Percentiles rank a stretch among this genome's conserved stretches.
Evolutionary conservation across 2,329 filamentous ascomycete species (phyloP).

Genomic region (Pseudogymnoascus sp.): DNA sequence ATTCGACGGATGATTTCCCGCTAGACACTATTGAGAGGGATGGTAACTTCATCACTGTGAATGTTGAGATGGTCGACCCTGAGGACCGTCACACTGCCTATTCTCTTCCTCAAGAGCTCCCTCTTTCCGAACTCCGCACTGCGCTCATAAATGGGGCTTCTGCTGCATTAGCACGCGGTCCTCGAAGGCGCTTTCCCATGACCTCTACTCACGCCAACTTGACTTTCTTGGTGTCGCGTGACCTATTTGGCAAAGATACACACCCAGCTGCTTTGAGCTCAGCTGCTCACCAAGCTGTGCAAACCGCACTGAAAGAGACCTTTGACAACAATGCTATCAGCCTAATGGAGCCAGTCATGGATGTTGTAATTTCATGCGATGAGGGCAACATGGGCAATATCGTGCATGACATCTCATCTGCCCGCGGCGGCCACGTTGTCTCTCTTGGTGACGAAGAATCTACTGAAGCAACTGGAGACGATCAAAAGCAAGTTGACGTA

Average conservation of each 20-base stretch:
- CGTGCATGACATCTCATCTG: conserved; percentile 71
- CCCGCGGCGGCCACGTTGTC: conserved; percentile 66
- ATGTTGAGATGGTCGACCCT: conserved; percentile 35
- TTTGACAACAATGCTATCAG: conserved; percentile 49
- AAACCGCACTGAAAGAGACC: conserved; percentile 59
- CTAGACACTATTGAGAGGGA: conserved; percentile 50
- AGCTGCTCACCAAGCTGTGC: conserved; percentile 62
- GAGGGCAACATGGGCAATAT: conserved; percentile 75
- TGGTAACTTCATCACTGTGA: conserved; percentile 62
- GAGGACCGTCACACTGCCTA: conserved; percentile 35
- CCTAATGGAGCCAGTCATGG: conserved; percentile 92
- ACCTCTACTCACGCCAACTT: conserved; percentile 69
- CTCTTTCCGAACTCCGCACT: conserved; percentile 41
- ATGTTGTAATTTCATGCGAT: conserved; percentile 76
- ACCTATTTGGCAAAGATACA: conserved; percentile 61
- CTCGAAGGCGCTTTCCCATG: conserved; percentile 71
- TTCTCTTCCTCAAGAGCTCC: conserved; percentile 48
- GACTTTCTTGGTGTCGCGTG: conserved; percentile 56
- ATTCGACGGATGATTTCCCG: conserved; percentile 33
- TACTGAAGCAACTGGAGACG: conserved; percentile 14
- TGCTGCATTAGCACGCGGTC: conserved; percentile 78
- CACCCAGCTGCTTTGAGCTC: conserved; percentile 62
- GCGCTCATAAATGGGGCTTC: conserved; percentile 71
- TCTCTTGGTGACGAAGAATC: conserved; percentile 48
- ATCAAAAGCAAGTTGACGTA: conserved; percentile 52